A percentile compares a stretch with the other conserved stretches of the same genome.
Conservation (phyloP, 441 rosid species). For the Aleurites moluccanus region DNA sequence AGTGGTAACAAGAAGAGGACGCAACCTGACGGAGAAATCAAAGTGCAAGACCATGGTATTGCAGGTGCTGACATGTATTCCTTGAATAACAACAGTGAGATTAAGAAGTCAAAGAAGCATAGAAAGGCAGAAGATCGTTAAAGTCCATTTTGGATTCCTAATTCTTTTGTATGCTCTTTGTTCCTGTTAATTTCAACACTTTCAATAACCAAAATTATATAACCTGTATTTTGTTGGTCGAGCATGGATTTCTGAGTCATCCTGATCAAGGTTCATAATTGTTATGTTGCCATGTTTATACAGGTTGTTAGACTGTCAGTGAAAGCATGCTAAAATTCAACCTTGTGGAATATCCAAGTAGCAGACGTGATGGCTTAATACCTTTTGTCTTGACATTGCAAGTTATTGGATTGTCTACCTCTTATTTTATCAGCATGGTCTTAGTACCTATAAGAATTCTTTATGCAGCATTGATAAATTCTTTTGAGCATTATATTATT, state of each 20-base stretch:
- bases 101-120: conserved; percentile 44
- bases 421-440: too few relatives aligned
- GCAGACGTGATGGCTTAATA: neutral
- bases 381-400: neutral
- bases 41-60: conserved; percentile 23
- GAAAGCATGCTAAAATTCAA: neutral
- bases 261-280: neutral
- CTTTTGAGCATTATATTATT: too few relatives aligned
- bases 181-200: neutral
- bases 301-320: neutral
- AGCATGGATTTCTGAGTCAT: neutral
- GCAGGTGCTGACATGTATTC: conserved; percentile 19
- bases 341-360: neutral
- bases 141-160: conserved; percentile 9
- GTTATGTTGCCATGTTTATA: neutral
- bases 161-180: conserved; percentile 8
- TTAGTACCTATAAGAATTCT: too few relatives aligned
- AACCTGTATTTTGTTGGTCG: neutral
- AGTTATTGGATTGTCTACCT: too few relatives aligned
- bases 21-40: conserved; percentile 27
- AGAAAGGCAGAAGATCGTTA: conserved; percentile 29
- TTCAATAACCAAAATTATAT: neutral
- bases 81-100: conserved; percentile 10
- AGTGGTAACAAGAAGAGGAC: conserved; percentile 30
- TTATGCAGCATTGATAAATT: too few relatives aligned